Evolutionary conservation across 2,329 filamentous ascomycete genomes (phyloP), one percentile per base, ranked within the genome.

Genomic region (Fusarium stilboides): DNA sequence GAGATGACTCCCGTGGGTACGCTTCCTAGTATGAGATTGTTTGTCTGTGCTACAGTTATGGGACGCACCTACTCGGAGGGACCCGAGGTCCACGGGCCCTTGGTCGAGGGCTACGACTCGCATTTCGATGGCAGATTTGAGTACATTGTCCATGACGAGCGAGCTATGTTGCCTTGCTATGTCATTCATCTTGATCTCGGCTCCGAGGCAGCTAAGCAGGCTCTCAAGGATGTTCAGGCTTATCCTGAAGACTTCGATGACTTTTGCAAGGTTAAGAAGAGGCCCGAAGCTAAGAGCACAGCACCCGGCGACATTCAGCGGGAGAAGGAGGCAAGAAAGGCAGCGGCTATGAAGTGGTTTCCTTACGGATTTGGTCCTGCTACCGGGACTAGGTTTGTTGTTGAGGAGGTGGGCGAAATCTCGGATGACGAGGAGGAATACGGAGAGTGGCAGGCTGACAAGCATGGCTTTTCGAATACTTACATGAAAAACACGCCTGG

Each of bases 31-130:
- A 65, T 82, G 46, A 80, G 83, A 46, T 71, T 85, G 5, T 70
- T 85, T 20, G 80, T 84, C 9, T 85, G 82, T 69, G 83, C 82
- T 1, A 81, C 78, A 5, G 58, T 85, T 42, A 85, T 85, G 82
- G 83, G 82, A 3, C 75, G 81, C 3, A 63, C 79, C 1, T 66
- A 51, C 10, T 44, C 31, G 8, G 17, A 24, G 6, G 47, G 45
- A 14, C 22, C 60, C 20, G 44, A 17, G 9, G 47, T 62, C 31
- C 69, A 77, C 31, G 62, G 61, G 3, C 34, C 73, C 20, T 70
- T 77, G 1, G 65, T 77, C 8, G 61, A 74, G 1, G 76, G 73
- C 2, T 75, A 75, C 4, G 79, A 82, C 53, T 79, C 78, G 13
- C 81, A 83, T 55, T 78, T 83, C 20, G 78, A 80, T n/a, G 69